Evolutionary conservation across 169 alveolate species (phyloP), one percentile per base, ranked within the genome.

Genomic region (Cryptosporidium ryanae): DNA sequence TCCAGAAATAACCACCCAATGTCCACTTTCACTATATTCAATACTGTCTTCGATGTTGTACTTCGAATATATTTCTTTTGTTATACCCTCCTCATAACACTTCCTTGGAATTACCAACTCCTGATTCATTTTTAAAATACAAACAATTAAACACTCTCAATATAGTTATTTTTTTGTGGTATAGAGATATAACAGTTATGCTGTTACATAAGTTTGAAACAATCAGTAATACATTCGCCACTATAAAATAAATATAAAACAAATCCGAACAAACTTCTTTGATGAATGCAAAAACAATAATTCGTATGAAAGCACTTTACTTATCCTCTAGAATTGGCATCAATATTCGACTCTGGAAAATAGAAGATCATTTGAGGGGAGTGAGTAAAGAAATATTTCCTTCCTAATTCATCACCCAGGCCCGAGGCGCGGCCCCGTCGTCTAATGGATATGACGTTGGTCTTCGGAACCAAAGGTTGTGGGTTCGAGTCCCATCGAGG

Each of bases 361-460:
- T 10, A 6, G 8, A 38, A 10, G 46, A 38, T 6, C 46, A 38
- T 6, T 38, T n/a, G n/a, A 12, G 12, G 27, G 27, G 63, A 7
- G 3, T 7, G 13, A n/a, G 1, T 52, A 52, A 52, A 12, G 12
- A 52, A n/a, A 21, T 17, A 8, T n/a, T 17, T 52, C 5, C 63
- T n/a, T 21, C 1, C 13, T 52, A 52, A 21, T 8, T 61, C 12
- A 18, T n/a, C 31, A 17, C 12, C 29, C 32, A 1, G 18, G 4
- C 43, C 5, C 34, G 87, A 59, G 87, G 63, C 64, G 64, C 29
- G 97, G 96, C 98, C 98, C 94, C 96, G 98, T 96, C 97, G 98
- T 97, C 98, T 93, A 96, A 96, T 95, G 98, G 98, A 96, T 95
- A 96, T 92, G 98, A 97, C 98, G 97, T 96, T 97, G 96, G 98